Evolutionary conservation across 306 rosid genomes (phyloP).

Genomic region (Vicia sativa): DNA sequence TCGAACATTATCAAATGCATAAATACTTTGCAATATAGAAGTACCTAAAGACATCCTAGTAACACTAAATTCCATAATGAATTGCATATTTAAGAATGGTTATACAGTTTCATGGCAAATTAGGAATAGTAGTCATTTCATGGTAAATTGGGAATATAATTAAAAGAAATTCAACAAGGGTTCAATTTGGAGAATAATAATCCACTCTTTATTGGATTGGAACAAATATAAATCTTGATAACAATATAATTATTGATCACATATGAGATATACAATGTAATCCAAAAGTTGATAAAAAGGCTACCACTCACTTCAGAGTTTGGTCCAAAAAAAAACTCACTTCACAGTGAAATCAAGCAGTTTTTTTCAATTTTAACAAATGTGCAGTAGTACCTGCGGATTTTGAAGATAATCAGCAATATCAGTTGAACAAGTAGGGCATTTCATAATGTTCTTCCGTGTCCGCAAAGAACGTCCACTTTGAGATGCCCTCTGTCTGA

Average conservation of each 20-base stretch:
- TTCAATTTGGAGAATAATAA: neutral
- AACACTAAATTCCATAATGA: neutral
- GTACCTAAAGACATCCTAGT: neutral
- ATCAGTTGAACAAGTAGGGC: conserved; percentile 70
- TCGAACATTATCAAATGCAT: too few relatives aligned
- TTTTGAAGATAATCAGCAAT: conserved; percentile 77
- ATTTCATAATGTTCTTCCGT: conserved; percentile 66
- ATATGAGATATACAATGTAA: neutral
- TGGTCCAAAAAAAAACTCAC: neutral
- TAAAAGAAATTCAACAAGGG: neutral
- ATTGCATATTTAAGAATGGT: neutral
- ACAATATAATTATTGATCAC: conserved; percentile 8
- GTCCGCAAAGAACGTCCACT: conserved; percentile 61
- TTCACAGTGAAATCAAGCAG: neutral
- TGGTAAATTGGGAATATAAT: neutral
- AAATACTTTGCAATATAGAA: too few relatives aligned
- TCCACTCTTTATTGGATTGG: neutral
- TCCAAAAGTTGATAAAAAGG: conserved; percentile 10
- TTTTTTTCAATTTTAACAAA: neutral
- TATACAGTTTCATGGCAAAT: neutral
- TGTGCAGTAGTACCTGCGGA: conserved; percentile 56
- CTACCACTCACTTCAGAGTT: neutral
- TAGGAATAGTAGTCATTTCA: neutral
- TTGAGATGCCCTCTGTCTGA: conserved; percentile 51
- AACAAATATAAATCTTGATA: conserved; percentile 3